These are phyloP conservation scores for Diaporthe citri DNA, from an alignment of 2,329 filamentous ascomycete genomes.

Conservation along the genomic window DNA sequence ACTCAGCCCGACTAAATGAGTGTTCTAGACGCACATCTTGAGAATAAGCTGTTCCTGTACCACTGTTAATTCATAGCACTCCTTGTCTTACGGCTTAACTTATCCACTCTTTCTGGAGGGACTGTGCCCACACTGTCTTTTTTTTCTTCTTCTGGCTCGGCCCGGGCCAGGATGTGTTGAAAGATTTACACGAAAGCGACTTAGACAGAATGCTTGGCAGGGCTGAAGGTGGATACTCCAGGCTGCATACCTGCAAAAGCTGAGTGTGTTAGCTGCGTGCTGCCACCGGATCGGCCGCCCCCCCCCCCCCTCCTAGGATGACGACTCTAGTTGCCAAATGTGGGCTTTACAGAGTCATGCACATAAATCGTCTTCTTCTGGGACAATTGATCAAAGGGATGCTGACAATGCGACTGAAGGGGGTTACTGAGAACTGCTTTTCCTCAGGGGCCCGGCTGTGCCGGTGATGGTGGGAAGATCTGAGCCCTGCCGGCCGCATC, in stretches of 20 bases:
- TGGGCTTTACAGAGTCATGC: not conserved
- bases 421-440: too few relatives aligned
- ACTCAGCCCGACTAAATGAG: not conserved
- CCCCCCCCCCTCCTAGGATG: not conserved
- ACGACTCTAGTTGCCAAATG: not conserved
- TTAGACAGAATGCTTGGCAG: not conserved
- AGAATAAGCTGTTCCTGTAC: not conserved
- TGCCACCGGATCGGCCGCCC: not conserved
- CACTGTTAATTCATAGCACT: not conserved
- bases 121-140: not conserved
- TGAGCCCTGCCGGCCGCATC: not conserved
- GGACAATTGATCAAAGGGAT: not conserved
- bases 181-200: not conserved
- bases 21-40: not conserved
- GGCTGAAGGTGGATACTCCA: constrained; percentile 1
- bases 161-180: not conserved
- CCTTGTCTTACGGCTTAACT: not conserved
- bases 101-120: not conserved
- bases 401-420: too few relatives aligned
- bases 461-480: not conserved
- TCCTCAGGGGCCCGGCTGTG: constrained; percentile 7
- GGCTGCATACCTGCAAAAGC: not conserved
- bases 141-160: not conserved
- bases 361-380: not conserved
- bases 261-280: not conserved